Percentiles rank a stretch among this genome's conserved stretches.
Evolutionary conservation across 1,139 yeast species (phyloP).

Genomic region (Sugiyamaella novakii): DNA sequence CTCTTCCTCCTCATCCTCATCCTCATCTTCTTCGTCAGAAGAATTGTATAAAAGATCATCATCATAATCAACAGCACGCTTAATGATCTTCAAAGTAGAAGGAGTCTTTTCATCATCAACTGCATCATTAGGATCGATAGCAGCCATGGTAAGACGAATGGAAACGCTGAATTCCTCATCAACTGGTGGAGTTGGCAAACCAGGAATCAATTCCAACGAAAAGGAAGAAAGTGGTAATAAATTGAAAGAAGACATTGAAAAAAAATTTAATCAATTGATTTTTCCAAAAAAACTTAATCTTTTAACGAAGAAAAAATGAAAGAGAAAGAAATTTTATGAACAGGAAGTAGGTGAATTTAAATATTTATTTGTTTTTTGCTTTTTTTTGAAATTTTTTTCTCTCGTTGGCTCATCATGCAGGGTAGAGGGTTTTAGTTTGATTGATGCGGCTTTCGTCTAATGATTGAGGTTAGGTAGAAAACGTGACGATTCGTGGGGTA

Average conservation of each 20-base stretch:
- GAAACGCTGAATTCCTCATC: slow-evolving; percentile 86
- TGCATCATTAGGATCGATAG: slow-evolving; percentile 84
- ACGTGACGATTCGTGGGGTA: too few species aligned
- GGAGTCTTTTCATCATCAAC: slow-evolving; percentile 70
- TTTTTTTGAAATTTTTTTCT: slow-evolving; percentile 13
- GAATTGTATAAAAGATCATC: slow-evolving; percentile 53
- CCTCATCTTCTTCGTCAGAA: slow-evolving; percentile 56
- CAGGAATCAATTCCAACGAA: slow-evolving; percentile 83
- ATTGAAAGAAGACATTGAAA: slow-evolving; percentile 19
- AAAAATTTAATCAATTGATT: background rate
- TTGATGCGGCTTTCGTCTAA: too few species aligned
- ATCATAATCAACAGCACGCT: slow-evolving; percentile 58
- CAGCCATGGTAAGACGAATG: slow-evolving; percentile 90
- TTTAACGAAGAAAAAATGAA: background rate
- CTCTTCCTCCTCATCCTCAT: slow-evolving; percentile 51
- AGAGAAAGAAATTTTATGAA: background rate
- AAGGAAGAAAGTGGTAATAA: slow-evolving; percentile 83
- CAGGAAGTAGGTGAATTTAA: slow-evolving; percentile 4
- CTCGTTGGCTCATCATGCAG: slow-evolving; percentile 10
- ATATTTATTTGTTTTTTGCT: slow-evolving; percentile 10
- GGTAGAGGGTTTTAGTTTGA: slow-evolving; percentile 13
- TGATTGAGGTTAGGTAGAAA: too few species aligned
- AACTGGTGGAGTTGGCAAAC: slow-evolving; percentile 81
- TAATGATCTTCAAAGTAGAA: slow-evolving; percentile 84
- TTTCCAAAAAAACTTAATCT: background rate